These are phyloP conservation scores for Aegle marmelos DNA, from an alignment of 345 rosid species.

Conservation along the genomic window DNA sequence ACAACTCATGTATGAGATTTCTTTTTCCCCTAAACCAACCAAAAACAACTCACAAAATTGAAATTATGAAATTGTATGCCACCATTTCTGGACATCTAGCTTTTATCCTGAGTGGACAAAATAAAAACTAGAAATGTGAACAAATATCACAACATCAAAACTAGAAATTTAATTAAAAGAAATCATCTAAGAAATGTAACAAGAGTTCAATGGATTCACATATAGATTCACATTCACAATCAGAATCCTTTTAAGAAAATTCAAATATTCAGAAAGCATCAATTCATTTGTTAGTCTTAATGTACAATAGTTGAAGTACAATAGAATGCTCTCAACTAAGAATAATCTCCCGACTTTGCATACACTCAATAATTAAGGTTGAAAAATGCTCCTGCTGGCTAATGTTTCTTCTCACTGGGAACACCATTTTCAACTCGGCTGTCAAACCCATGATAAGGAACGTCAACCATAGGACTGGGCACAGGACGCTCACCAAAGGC, in stretches of 20 bases:
- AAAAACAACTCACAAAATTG: background rate
- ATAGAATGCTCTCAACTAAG: conserved; percentile 20
- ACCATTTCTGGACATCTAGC: background rate
- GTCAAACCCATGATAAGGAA: conserved; percentile 70
- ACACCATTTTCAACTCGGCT: conserved; percentile 57
- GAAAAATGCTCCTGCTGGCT: conserved; percentile 26
- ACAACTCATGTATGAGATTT: background rate
- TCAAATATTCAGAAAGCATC: conserved; percentile 19
- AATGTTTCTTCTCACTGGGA: conserved; percentile 56
- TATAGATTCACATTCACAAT: conserved; percentile 20
- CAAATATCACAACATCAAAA: background rate
- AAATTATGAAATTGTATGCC: background rate
- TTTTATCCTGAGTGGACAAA: background rate
- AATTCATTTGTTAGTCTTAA: conserved; percentile 29
- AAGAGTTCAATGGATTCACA: background rate
- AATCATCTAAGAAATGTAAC: background rate
- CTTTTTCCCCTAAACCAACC: background rate
- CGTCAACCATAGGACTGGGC: conserved; percentile 77
- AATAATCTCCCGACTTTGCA: conserved; percentile 17
- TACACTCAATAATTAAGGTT: background rate
- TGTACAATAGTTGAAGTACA: conserved; percentile 15
- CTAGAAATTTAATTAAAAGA: background rate
- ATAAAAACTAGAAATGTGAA: background rate
- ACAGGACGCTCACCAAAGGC: conserved; percentile 66
- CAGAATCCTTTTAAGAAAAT: conserved; percentile 15